A percentile compares a stretch with the other conserved stretches of the same genome.
phyloP scores from a whole-genome alignment of 306 rosid genomes.

The Fagus crenata region DNA sequence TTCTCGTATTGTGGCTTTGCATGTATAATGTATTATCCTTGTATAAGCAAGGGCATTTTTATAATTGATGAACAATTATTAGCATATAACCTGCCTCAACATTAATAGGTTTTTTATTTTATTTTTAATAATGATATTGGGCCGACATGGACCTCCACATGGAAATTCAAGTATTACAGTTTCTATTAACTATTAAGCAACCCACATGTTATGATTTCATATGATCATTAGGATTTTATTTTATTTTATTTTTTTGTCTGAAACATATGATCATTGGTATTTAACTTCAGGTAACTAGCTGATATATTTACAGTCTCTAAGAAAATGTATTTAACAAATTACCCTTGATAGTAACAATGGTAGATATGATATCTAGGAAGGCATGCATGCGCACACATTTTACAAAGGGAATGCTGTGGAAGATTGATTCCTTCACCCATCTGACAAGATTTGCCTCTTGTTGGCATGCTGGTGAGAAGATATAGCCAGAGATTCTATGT shows the following conservation, averaged over 20 bases:
- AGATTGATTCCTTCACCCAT: conserved; percentile 49
- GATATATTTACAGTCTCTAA: neutral
- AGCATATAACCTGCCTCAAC: neutral
- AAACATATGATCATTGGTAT: neutral
- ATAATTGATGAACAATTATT: neutral
- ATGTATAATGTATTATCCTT: neutral
- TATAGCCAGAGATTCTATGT: conserved; percentile 41
- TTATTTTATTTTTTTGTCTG: too few relatives aligned
- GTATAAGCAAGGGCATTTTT: conserved; percentile 18
- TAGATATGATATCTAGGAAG: neutral
- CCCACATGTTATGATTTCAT: neutral
- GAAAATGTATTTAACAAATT: neutral
- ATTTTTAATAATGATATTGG: neutral
- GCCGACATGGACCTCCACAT: neutral
- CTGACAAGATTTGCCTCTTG: conserved; percentile 54
- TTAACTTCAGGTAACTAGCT: neutral
- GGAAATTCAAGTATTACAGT: neutral
- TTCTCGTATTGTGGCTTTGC: neutral
- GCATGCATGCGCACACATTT: neutral
- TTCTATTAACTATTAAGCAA: neutral
- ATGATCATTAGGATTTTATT: neutral
- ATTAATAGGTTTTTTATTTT: neutral
- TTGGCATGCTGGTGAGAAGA: conserved; percentile 29
- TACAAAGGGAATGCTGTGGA: conserved; percentile 18
- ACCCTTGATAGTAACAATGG: neutral